A percentile compares a stretch with the other conserved stretches of the same genome.
These are phyloP conservation scores for Puccinia triticina DNA, from an alignment of 1,284 basidiomycete genomes.

Conservation along the genomic window DNA sequence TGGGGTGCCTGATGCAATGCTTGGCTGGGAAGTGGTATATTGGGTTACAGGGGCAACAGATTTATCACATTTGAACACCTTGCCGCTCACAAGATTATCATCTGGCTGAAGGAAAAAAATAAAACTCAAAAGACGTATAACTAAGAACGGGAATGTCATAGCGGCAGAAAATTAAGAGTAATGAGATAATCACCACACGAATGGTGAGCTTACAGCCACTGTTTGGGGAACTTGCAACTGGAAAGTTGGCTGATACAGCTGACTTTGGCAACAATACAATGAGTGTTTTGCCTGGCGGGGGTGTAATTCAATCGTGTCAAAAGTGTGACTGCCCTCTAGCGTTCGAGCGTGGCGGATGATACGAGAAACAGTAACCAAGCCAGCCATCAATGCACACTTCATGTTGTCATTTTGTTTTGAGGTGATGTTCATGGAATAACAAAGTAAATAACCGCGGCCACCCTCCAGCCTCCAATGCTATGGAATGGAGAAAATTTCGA, in stretches of 20 bases:
- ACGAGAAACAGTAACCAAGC: no score
- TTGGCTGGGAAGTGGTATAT: not conserved
- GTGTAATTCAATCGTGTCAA: not conserved
- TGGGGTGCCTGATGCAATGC: not conserved
- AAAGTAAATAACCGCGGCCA: no score
- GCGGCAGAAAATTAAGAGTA: not conserved
- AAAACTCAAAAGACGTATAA: not conserved
- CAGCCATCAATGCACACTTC: no score
- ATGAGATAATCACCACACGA: not conserved
- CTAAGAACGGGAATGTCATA: not conserved
- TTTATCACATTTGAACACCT: constrained; percentile 14
- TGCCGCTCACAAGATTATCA: not conserved
- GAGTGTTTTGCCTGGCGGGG: not conserved
- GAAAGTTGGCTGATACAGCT: not conserved
- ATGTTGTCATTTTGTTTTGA: no score
- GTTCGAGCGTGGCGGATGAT: no score
- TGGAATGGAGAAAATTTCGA: no score
- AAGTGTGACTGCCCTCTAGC: no score
- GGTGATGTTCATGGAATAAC: no score
- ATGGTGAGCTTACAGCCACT: not conserved
- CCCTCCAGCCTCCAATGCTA: no score
- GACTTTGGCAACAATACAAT: not conserved
- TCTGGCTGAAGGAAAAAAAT: not conserved
- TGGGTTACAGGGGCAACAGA: constrained; percentile 22
- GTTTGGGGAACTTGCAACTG: not conserved